These are phyloP conservation scores for Paramecium octaurelia DNA, from an alignment of 73 alveolate species.

Conservation along the genomic window DNA sequence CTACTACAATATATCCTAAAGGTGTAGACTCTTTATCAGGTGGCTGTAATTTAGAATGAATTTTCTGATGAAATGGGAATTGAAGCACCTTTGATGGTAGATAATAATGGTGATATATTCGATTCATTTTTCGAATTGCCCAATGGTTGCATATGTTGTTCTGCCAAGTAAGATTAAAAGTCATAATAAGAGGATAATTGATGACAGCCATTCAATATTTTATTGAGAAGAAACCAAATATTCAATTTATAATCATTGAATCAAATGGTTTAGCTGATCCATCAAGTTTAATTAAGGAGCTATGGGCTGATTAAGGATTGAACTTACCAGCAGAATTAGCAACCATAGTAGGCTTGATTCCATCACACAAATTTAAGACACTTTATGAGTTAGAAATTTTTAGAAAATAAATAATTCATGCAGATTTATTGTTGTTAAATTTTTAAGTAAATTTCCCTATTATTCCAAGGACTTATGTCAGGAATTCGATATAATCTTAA, in stretches of 20 bases:
- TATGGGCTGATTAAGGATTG: constrained; percentile 81
- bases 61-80: constrained; percentile 76
- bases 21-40: constrained; percentile 31
- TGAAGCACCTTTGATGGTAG: constrained; percentile 72
- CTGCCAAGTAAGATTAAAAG: constrained; percentile 64
- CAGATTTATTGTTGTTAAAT: constrained; percentile 70
- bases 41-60: constrained; percentile 80
- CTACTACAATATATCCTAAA: background rate
- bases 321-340: constrained; percentile 63
- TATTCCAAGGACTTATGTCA: constrained; percentile 28
- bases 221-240: constrained; percentile 64
- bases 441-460: constrained; percentile 37
- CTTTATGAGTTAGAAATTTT: constrained; percentile 48
- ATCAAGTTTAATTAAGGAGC: constrained; percentile 65
- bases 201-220: constrained; percentile 68
- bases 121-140: constrained; percentile 78
- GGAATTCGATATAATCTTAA: background rate
- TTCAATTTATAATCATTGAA: constrained; percentile 72
- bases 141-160: constrained; percentile 82
- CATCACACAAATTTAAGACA: constrained; percentile 59
- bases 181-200: constrained; percentile 59
- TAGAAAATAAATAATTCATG: constrained; percentile 62
- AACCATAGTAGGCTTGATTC: constrained; percentile 66
- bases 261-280: constrained; percentile 87
- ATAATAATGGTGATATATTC: constrained; percentile 70